Base-by-base conservation (phyloP, 805 yeast species). In the Candida adriatica region DNA sequence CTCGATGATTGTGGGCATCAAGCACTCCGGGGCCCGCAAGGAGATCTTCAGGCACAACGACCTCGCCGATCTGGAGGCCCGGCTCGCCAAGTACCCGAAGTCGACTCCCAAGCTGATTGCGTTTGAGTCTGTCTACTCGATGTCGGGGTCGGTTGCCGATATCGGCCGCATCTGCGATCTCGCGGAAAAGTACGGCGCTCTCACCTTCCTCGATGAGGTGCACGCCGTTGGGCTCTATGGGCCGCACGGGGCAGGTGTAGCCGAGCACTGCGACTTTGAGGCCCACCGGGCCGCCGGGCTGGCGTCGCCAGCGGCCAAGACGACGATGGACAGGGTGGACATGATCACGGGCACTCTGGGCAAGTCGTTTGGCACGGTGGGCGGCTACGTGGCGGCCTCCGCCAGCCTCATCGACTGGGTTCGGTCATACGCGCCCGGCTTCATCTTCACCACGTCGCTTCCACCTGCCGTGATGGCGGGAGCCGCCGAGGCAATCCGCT, bases 391-490 rank as follows among this genome's bases (percentile, higher is more conserved):
- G 44, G 96, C 98, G 34, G 97, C 92, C 22, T 78, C 80, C 24
- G 73, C 79, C 29, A 70, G 68, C 41, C 68, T 90, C 57, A 73
- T 88, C 46, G 99, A 92, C 63, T 90, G 96, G 96, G 66, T 92
- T 47, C 78, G 99, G 62, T 86, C 96, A 3, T 85, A 75, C 51
- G 92, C 97, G 20, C 96, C 97, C 26, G 98, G 98, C 13, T 92
- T 92, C 58, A 92, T 92, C 49, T 92, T 92, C 63, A 92, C 98
- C 39, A 92, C 99, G 11, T 68, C 95, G 24, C 72, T 92, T 44
- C 99, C 99, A 29, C 99, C 99, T n/a, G 78, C 95, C 11, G 76
- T 84, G 36, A 87, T 92, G 97, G 92, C 96, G 10, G 97, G 96
- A 41, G 83, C 95, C 22, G 66, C 81, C 11, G 79, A 86, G 29